phyloP scores from a whole-genome alignment of 2,329 filamentous ascomycete species.

The Colletotrichum truncatum region DNA sequence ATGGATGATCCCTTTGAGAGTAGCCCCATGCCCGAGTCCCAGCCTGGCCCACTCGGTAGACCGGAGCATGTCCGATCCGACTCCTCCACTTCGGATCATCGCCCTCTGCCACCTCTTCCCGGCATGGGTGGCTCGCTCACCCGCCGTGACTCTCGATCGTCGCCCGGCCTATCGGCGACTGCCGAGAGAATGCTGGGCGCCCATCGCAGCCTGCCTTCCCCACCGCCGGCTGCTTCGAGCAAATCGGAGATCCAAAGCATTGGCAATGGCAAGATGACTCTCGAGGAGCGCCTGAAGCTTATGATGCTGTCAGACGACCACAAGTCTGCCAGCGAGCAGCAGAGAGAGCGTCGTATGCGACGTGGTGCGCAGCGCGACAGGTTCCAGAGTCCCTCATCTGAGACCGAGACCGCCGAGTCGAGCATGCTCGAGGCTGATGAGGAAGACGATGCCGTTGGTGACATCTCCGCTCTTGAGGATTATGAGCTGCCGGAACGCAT shows the following conservation, averaged over 20 bases:
- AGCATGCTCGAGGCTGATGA: conserved; percentile 52
- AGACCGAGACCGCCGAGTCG: conserved; percentile 44
- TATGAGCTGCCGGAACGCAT: conserved; percentile 80
- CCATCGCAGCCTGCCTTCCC: conserved; percentile 76
- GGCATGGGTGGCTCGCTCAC: conserved; percentile 56
- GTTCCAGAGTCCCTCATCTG: conserved; percentile 53
- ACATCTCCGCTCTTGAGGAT: conserved; percentile 67
- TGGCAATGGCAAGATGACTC: conserved; percentile 78
- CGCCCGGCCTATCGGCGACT: conserved; percentile 72
- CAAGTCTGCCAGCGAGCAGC: conserved; percentile 70
- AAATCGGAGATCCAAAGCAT: conserved; percentile 84
- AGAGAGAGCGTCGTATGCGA: conserved; percentile 75
- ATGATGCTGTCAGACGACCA: conserved; percentile 85
- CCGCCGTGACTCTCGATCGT: conserved; percentile 61
- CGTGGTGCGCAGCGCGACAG: conserved; percentile 65
- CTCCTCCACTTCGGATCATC: conserved; percentile 77
- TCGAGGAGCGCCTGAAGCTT: conserved; percentile 85
- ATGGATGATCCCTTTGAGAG: conserved; percentile 75
- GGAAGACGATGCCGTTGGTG: conserved; percentile 68
- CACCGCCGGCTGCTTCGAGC: conserved; percentile 74
- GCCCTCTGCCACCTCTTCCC: conserved; percentile 88
- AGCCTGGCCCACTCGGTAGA: conserved; percentile 53
- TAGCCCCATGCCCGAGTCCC: conserved; percentile 71
- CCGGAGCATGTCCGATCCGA: conserved; percentile 72
- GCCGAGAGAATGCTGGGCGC: conserved; percentile 76